Percentiles rank a stretch among this genome's conserved stretches.
Evolutionary conservation across 2,329 filamentous ascomycete species (phyloP).

Genomic region (Thelonectria rubi): DNA sequence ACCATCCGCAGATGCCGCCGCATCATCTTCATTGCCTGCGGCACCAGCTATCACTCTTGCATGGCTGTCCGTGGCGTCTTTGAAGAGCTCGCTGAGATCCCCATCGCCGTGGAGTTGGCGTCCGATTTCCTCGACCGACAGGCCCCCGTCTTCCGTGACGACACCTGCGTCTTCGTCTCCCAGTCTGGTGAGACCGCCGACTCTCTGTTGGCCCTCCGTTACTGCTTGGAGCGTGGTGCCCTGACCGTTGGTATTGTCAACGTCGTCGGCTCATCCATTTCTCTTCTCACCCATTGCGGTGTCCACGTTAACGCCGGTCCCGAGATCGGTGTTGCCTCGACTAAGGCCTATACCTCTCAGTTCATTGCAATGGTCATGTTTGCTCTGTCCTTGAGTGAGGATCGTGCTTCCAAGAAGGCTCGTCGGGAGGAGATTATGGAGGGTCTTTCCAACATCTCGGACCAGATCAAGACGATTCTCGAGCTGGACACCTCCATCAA

Average conservation of each 20-base stretch:
- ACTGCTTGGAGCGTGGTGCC: conserved; percentile 97
- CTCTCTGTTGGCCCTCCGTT: conserved; percentile 94
- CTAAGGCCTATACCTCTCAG: conserved; percentile 99
- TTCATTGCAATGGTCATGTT: conserved; percentile 99
- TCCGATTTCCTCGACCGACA: conserved; percentile 98
- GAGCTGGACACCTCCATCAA: conserved; percentile 95
- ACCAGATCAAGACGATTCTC: conserved; percentile 91
- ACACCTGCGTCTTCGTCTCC: conserved; percentile 98
- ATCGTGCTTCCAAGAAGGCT: conserved; percentile 92
- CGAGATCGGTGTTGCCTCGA: conserved; percentile 98
- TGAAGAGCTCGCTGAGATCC: conserved; percentile 97
- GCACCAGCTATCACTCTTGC: conserved; percentile 98
- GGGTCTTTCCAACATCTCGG: conserved; percentile 85
- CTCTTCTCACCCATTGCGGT: conserved; percentile 98
- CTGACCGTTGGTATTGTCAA: conserved; percentile 98
- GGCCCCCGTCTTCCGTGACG: conserved; percentile 98
- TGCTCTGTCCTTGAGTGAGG: conserved; percentile 92
- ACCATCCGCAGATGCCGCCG: conserved; percentile 96
- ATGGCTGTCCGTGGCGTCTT: conserved; percentile 99
- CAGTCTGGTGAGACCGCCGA: conserved; percentile 99
- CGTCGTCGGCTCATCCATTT: conserved; percentile 98
- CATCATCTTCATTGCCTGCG: conserved; percentile 99
- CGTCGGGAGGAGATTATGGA: conserved; percentile 96
- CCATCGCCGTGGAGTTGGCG: conserved; percentile 94
- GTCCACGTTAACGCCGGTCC: conserved; percentile 99